Percentiles rank a stretch among this genome's conserved stretches.
These are phyloP conservation scores for Zopfia rhizophila DNA, from an alignment of 2,329 filamentous ascomycete genomes.

Conservation along the genomic window DNA sequence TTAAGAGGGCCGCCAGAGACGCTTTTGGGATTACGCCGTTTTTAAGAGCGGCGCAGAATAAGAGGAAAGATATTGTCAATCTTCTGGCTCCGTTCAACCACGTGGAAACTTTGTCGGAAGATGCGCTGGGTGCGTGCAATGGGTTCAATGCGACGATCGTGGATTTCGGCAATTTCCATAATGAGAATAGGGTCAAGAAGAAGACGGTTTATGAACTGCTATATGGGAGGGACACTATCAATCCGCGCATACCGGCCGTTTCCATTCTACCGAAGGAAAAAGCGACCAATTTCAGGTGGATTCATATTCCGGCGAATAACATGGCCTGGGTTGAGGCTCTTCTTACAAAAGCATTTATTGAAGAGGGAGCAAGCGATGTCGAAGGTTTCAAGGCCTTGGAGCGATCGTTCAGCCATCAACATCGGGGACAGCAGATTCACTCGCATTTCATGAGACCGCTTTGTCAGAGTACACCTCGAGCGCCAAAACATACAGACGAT, in stretches of 20 bases:
- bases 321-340: slow-evolving; percentile 72
- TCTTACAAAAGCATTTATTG: slow-evolving; percentile 72
- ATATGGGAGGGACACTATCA: slow-evolving; percentile 46
- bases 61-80: slow-evolving; percentile 54
- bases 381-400: slow-evolving; percentile 72
- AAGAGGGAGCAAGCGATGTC: slow-evolving; percentile 70
- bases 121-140: slow-evolving; percentile 47
- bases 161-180: slow-evolving; percentile 51
- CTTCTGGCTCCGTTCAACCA: slow-evolving; percentile 54
- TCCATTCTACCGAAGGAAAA: slow-evolving; percentile 54
- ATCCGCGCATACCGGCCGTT: slow-evolving; percentile 46
- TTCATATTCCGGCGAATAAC: slow-evolving; percentile 61
- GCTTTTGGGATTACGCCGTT: slow-evolving; percentile 57
- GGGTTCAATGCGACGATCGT: slow-evolving; percentile 53
- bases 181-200: slow-evolving; percentile 46
- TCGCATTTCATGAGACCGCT: slow-evolving; percentile 71
- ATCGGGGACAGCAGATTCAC: slow-evolving; percentile 67
- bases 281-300: slow-evolving; percentile 56
- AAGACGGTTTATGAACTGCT: slow-evolving; percentile 48
- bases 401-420: slow-evolving; percentile 70
- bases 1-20: slow-evolving; percentile 53
- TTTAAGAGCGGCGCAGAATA: slow-evolving; percentile 53
- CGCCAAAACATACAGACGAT: slow-evolving; percentile 42
- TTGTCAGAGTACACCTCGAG: slow-evolving; percentile 60
- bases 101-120: slow-evolving; percentile 47